These are phyloP conservation scores for Yamadazyma trypodendri DNA, from an alignment of 1,139 yeast genomes.

Conservation along the genomic window DNA sequence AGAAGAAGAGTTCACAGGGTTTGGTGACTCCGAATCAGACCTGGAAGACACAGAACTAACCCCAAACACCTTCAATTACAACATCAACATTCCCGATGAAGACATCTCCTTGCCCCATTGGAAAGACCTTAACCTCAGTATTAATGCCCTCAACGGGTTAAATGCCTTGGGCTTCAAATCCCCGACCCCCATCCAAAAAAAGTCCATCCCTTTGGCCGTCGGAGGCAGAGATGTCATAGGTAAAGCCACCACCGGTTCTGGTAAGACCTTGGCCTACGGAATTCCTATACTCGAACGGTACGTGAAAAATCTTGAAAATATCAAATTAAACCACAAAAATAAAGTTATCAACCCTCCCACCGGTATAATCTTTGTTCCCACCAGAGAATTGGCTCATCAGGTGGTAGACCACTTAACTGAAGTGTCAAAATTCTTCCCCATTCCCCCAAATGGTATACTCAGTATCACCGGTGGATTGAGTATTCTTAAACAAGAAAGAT, in stretches of 20 bases:
- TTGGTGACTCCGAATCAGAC: constrained; percentile 16
- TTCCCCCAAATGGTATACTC: constrained; percentile 58
- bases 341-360: constrained; percentile 47
- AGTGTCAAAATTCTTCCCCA: constrained; percentile 60
- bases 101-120: constrained; percentile 57
- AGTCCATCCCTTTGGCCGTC: constrained; percentile 73
- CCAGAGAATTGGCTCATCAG: constrained; percentile 95
- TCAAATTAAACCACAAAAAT: constrained; percentile 23
- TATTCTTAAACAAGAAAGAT: constrained; percentile 86
- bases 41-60: constrained; percentile 8
- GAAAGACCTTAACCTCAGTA: constrained; percentile 41
- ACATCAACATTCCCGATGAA: constrained; percentile 38
- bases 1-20: constrained; percentile 26
- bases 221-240: constrained; percentile 84
- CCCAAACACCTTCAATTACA: constrained; percentile 25
- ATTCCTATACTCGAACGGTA: constrained; percentile 83
- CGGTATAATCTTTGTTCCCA: constrained; percentile 88
- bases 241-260: constrained; percentile 97
- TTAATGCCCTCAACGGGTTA: constrained; percentile 59
- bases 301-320: constrained; percentile 23
- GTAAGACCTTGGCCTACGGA: constrained; percentile 95
- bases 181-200: constrained; percentile 84
- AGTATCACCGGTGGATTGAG: constrained; percentile 93
- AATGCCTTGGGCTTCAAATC: constrained; percentile 53
- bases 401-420: constrained; percentile 75